A percentile compares a stretch with the other conserved stretches of the same genome.
These are phyloP conservation scores for Jatropha podagrica DNA, from an alignment of 441 rosid genomes.

Conservation along the genomic window DNA sequence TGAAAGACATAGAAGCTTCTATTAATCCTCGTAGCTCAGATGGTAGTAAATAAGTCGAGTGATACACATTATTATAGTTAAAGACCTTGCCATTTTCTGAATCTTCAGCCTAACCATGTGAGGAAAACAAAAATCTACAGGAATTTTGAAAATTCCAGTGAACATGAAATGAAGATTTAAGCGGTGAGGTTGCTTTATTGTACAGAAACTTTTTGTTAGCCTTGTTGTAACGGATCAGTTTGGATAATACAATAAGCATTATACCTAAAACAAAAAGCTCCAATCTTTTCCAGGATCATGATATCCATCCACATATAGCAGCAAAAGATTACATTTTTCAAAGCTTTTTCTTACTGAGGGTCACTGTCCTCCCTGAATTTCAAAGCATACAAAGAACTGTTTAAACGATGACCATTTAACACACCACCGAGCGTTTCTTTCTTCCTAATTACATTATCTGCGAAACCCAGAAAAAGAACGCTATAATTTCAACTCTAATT, in stretches of 20 bases:
- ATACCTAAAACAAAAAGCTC: neutral
- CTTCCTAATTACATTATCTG: too few relatives aligned
- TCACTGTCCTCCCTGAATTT: too few relatives aligned
- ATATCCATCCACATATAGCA: neutral
- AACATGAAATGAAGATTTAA: constrained; percentile 23
- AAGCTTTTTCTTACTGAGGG: too few relatives aligned
- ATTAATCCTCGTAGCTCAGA: constrained; percentile 10
- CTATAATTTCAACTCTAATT: too few relatives aligned
- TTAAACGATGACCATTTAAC: too few relatives aligned
- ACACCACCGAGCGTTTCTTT: too few relatives aligned
- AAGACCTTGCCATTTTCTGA: constrained; percentile 24
- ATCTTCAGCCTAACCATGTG: constrained; percentile 28
- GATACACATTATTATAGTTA: neutral
- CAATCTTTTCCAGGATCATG: neutral
- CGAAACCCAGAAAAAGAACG: too few relatives aligned
- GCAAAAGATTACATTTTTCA: too few relatives aligned
- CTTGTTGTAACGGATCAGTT: neutral
- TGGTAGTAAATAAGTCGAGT: neutral
- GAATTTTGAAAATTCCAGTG: constrained; percentile 28
- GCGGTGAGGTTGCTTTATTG: neutral
- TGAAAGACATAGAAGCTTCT: constrained; percentile 52
- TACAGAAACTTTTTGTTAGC: neutral
- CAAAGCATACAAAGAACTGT: too few relatives aligned
- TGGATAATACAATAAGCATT: neutral
- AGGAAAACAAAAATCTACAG: constrained; percentile 23